Conservation (phyloP, 768 basidiomycete genomes). For the Leccinum disarticulatum region DNA sequence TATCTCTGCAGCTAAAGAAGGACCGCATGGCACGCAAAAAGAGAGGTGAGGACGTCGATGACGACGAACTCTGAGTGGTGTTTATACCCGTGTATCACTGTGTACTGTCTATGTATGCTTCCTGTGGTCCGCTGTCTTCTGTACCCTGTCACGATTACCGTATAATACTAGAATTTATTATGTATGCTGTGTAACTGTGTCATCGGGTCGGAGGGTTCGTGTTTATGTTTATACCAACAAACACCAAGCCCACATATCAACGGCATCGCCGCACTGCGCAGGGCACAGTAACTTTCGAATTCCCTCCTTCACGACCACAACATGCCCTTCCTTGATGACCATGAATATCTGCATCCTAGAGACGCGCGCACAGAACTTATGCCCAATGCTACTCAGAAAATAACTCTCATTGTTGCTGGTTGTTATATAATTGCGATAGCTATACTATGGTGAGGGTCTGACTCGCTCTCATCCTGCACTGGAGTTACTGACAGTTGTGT, state of each 20-base stretch:
- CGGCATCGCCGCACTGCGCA: constrained; percentile 4
- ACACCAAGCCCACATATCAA: background rate
- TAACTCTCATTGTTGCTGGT: constrained; percentile 78
- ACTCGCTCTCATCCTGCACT: background rate
- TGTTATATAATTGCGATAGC: constrained; percentile 71
- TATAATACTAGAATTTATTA: constrained; percentile 15
- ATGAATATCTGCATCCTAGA: constrained; percentile 23
- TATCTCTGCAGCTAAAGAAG: constrained; percentile 69
- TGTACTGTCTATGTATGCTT: constrained; percentile 18
- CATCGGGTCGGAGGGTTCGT: no score
- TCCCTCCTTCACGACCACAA: constrained; percentile 25
- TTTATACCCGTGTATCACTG: constrained; percentile 8
- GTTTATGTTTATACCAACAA: background rate
- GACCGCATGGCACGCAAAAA: constrained; percentile 90
- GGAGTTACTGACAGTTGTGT: constrained; percentile 4
- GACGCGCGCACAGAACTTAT: constrained; percentile 41
- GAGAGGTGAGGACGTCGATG: constrained; percentile 76
- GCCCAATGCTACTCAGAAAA: constrained; percentile 71
- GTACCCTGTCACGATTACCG: constrained; percentile 21
- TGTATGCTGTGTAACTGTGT: background rate
- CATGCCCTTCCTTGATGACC: constrained; percentile 30
- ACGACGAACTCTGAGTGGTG: constrained; percentile 48
- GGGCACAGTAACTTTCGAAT: constrained; percentile 1
- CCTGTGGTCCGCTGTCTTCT: constrained; percentile 16
- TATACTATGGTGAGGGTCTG: constrained; percentile 66